phyloP scores from a whole-genome alignment of 345 rosid genomes.

The Leavenworthia alabamica region DNA sequence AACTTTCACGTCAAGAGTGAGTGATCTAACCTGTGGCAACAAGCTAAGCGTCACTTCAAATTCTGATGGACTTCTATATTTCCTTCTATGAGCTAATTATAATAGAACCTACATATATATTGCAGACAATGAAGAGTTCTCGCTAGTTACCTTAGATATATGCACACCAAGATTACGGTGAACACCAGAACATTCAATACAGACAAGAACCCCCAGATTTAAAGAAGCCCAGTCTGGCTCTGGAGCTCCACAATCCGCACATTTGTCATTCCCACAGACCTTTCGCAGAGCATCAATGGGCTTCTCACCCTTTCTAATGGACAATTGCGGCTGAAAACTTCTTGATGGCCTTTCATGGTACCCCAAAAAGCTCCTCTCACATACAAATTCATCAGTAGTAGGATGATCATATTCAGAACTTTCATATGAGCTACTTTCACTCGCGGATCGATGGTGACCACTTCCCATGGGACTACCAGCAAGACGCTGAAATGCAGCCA shows the following conservation, averaged over 20 bases:
- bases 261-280: conserved; percentile 88
- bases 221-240: conserved; percentile 99
- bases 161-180: conserved; percentile 99
- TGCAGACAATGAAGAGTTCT: background rate
- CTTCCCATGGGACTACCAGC: conserved; percentile 77
- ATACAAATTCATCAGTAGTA: conserved; percentile 61
- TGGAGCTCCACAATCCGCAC: conserved; percentile 98
- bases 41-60: background rate
- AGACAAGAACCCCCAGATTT: conserved; percentile 91
- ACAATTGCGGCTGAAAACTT: conserved; percentile 61
- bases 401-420: conserved; percentile 88
- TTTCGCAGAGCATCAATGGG: conserved; percentile 72
- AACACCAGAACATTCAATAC: conserved; percentile 99
- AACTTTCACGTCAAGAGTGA: conserved; percentile 93
- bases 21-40: conserved; percentile 78
- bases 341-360: conserved; percentile 64
- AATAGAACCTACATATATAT: background rate
- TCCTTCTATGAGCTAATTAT: background rate
- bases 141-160: conserved; percentile 67
- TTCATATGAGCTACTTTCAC: conserved; percentile 97
- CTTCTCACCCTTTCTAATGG: conserved; percentile 67
- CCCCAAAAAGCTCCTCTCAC: conserved; percentile 56
- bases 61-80: background rate
- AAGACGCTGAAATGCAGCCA: conserved; percentile 53
- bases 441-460: conserved; percentile 87